Evolutionary conservation across 805 yeast genomes (phyloP).

Genomic region (Naumovozyma castellii): DNA sequence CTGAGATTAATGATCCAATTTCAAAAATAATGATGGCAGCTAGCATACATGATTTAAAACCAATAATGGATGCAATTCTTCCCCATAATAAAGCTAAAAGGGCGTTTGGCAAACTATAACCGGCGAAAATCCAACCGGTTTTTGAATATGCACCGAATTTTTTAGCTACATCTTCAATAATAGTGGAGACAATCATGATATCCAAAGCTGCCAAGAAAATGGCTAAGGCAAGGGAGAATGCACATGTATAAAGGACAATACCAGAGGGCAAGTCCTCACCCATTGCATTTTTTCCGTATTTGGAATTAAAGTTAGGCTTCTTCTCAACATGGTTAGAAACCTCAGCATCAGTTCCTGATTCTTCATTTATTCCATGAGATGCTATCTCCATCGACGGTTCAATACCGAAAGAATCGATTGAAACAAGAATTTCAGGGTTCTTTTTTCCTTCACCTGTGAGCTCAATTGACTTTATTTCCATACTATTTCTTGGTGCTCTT

Average conservation of each 20-base stretch:
- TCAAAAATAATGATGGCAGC: constrained; percentile 46
- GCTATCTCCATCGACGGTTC: too few relatives aligned
- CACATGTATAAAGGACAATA: constrained; percentile 7
- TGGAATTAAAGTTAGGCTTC: neutral
- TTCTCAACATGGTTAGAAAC: neutral
- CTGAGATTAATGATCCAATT: constrained; percentile 53
- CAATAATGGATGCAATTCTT: constrained; percentile 44
- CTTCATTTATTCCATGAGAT: too few relatives aligned
- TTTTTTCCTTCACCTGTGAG: too few relatives aligned
- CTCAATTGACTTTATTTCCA: too few relatives aligned
- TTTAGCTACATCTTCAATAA: constrained; percentile 40
- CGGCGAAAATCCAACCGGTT: constrained; percentile 52
- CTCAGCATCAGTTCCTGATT: too few relatives aligned
- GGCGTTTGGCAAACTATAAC: constrained; percentile 46
- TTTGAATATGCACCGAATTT: constrained; percentile 42
- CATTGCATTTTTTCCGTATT: constrained; percentile 1
- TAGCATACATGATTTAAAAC: constrained; percentile 43
- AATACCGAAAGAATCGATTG: too few relatives aligned
- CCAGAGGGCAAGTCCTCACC: constrained; percentile 7
- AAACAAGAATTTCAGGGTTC: too few relatives aligned
- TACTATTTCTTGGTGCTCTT: too few relatives aligned
- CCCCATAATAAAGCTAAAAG: constrained; percentile 51
- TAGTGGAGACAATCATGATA: constrained; percentile 48
- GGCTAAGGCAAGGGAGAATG: constrained; percentile 15
- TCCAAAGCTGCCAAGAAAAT: constrained; percentile 40